Evolutionary conservation across 2,329 filamentous ascomycete genomes (phyloP).

Genomic region (Penicillium sp.): DNA sequence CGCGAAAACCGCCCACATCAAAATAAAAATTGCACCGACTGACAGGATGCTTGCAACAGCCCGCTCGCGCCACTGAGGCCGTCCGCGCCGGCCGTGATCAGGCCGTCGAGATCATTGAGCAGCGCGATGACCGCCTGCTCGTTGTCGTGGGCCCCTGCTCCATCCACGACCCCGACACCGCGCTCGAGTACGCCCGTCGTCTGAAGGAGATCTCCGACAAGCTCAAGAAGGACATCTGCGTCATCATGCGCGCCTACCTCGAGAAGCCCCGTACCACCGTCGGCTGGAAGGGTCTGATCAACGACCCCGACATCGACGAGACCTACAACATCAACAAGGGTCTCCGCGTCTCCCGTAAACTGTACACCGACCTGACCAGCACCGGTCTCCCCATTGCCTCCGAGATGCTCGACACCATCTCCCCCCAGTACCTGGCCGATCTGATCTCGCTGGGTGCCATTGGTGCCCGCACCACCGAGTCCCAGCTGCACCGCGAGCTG

Average conservation of each 20-base stretch:
- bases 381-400: slow-evolving; percentile 91
- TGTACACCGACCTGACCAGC: slow-evolving; percentile 87
- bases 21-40: slow-evolving; percentile 17
- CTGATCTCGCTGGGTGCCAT: slow-evolving; percentile 94
- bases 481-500: slow-evolving; percentile 92
- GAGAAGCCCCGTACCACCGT: slow-evolving; percentile 98
- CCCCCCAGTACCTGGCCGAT: slow-evolving; percentile 95
- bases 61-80: slow-evolving; percentile 41
- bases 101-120: slow-evolving; percentile 72
- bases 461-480: slow-evolving; percentile 93
- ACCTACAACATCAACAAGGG: slow-evolving; percentile 99
- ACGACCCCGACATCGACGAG: slow-evolving; percentile 97
- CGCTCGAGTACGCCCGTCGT: slow-evolving; percentile 88
- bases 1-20: slow-evolving; percentile 57
- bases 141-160: slow-evolving; percentile 96
- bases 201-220: slow-evolving; percentile 81
- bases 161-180: slow-evolving; percentile 90
- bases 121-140: slow-evolving; percentile 79
- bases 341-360: slow-evolving; percentile 80
- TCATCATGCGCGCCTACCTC: slow-evolving; percentile 97
- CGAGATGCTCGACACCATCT: slow-evolving; percentile 99
- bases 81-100: slow-evolving; percentile 52
- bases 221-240: slow-evolving; percentile 83
- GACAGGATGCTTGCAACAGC: slow-evolving; percentile 29
- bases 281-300: slow-evolving; percentile 98